These are phyloP conservation scores for Parmelia sp. DNA, from an alignment of 495 filamentous ascomycete genomes.

Conservation along the genomic window DNA sequence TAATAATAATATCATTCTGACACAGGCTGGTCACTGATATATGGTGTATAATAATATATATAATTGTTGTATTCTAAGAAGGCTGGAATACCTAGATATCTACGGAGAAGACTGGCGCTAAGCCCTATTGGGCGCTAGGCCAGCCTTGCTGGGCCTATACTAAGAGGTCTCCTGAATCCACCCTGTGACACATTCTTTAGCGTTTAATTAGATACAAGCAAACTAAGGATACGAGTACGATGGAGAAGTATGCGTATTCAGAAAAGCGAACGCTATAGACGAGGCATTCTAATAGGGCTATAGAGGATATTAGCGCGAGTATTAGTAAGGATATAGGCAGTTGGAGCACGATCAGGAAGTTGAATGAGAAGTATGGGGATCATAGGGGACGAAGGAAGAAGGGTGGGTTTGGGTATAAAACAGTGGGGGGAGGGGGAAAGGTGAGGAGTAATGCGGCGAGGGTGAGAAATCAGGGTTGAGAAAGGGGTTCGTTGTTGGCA, in stretches of 20 bases:
- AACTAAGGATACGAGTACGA: conserved; percentile 17
- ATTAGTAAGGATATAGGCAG: conserved; percentile 93
- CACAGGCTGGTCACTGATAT: no score
- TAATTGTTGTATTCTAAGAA: no score
- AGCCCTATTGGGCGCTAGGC: no score
- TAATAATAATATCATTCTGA: no score
- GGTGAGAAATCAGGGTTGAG: conserved; percentile 31
- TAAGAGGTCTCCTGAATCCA: no score
- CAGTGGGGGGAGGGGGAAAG: conserved; percentile 33
- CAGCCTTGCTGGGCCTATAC: no score
- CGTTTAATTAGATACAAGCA: no score
- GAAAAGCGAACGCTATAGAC: conserved; percentile 58
- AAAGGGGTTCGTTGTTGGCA: not conserved
- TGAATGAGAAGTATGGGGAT: conserved; percentile 94
- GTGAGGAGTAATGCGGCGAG: conserved; percentile 30
- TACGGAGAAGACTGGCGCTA: no score
- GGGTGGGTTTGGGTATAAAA: conserved; percentile 59
- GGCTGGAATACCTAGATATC: no score
- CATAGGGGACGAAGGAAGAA: conserved; percentile 64
- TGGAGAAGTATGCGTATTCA: conserved; percentile 51
- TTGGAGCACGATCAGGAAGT: conserved; percentile 80
- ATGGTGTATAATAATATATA: no score
- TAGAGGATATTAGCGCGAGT: conserved; percentile 85
- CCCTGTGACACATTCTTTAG: no score
- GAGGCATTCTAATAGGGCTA: conserved; percentile 74